Evolutionary conservation across 2,329 filamentous ascomycete species (phyloP).

Genomic region (Pyricularia pennisetigena): DNA sequence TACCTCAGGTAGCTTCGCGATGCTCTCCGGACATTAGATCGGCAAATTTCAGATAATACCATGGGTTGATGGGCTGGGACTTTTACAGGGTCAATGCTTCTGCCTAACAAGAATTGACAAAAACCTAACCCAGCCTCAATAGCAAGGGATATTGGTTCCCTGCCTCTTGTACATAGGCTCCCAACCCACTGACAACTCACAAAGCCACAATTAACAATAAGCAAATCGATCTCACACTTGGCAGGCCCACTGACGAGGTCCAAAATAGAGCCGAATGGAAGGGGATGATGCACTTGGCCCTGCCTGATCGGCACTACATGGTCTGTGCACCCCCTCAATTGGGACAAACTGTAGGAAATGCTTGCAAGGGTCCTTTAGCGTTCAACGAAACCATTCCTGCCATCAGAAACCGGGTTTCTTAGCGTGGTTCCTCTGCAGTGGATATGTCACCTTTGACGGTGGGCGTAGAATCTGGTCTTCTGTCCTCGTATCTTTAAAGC

Average conservation of each 20-base stretch:
- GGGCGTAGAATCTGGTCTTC: neutral
- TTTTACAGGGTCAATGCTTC: neutral
- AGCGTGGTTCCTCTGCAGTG: neutral
- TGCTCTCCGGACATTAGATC: neutral
- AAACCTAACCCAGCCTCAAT: neutral
- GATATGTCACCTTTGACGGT: neutral
- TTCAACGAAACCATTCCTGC: no score
- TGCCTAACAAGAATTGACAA: neutral
- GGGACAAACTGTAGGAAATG: neutral
- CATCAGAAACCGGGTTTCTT: neutral
- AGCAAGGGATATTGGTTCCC: neutral
- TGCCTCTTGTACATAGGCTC: neutral
- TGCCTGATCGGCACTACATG: neutral
- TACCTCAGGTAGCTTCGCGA: neutral
- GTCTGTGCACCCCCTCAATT: neutral
- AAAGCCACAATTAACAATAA: neutral
- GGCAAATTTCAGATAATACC: neutral
- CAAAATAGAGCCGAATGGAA: neutral
- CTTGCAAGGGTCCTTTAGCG: neutral
- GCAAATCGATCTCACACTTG: neutral
- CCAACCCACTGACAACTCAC: no score
- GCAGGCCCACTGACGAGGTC: neutral
- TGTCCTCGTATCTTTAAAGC: neutral
- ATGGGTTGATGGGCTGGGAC: neutral
- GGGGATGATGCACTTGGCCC: neutral